Base-by-base conservation (phyloP, 2,329 filamentous ascomycete species). In the Stemphylium vesicarium region DNA sequence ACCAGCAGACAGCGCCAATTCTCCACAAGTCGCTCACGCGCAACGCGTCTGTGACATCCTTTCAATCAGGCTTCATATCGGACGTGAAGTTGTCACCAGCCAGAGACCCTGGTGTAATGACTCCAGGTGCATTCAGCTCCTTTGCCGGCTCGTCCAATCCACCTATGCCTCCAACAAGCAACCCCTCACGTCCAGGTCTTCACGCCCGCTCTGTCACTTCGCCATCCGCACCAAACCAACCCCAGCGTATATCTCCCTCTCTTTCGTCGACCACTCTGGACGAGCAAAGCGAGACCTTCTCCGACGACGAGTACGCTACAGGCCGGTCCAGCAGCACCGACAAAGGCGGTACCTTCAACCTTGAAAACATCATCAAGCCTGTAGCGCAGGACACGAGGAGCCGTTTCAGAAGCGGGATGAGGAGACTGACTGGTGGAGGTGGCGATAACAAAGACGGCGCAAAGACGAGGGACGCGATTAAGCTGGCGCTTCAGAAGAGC, bases 1-100 rank as follows among this genome's bases (percentile, higher is more conserved):
- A 97, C 67, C 92, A 96, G 73, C 91, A 96, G 71, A 96, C 95
- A 6, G 82, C 95, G 10, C 94, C 94, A 0, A 96, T 97, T 46
- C 79, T 97, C 5, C 90, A 95, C 65, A 91, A 95, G 69, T 95
- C 92, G 0, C 81, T 90, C 20, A 85, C 82, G 18, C 70, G 91
- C 10, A 94, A 87, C 60, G 88, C 89, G 33, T 90, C 86, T 45
- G 85, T 87, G 1, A 84, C 85, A 0, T 90, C 88, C 0, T 95
- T 98, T 74, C 92, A 96, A 65, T 96, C 93, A 67, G 91, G 91
- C 4, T 94, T 97, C 65, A 64, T 61, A 15, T 85, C 88, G 1
- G 94, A 97, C 68, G 82, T 81, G 41, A 81, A 84, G 24, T 79
- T 88, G 20, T 83, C 86, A 1, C 83, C 85, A 4, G 77, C 77